Conservation (phyloP, 2,329 filamentous ascomycete genomes). For the Triangularia setosa region DNA sequence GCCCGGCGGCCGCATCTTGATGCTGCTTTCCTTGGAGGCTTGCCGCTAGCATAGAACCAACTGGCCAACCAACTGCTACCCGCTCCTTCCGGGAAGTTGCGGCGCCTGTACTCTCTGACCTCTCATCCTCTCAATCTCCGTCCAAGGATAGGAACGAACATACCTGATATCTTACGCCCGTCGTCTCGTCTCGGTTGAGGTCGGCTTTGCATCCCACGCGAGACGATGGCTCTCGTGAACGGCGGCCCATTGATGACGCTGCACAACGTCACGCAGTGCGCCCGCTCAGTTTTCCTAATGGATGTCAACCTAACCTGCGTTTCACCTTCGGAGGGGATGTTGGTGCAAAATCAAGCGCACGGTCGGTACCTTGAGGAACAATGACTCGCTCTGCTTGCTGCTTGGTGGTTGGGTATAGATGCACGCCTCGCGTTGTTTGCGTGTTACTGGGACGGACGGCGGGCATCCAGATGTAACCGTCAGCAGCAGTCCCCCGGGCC, state of each 20-base stretch:
- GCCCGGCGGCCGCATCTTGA: background rate
- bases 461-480: background rate
- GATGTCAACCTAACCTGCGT: background rate
- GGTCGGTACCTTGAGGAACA: background rate
- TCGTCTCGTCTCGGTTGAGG: background rate
- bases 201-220: background rate
- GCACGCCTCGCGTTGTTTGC: background rate
- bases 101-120: background rate
- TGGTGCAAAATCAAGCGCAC: background rate
- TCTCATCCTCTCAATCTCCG: background rate
- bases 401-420: background rate
- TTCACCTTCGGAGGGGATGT: background rate
- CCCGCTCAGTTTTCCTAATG: background rate
- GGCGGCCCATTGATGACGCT: background rate
- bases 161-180: background rate
- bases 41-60: background rate
- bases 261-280: background rate
- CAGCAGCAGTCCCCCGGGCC: background rate
- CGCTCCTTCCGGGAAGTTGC: background rate
- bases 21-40: background rate
- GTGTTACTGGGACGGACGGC: background rate
- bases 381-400: conserved; percentile 4
- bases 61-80: background rate
- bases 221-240: background rate
- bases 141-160: background rate